Evolutionary conservation across 352 stramenopile genomes (phyloP), one percentile per base, ranked within the genome.

Genomic region (Pythium scleroteichum): DNA sequence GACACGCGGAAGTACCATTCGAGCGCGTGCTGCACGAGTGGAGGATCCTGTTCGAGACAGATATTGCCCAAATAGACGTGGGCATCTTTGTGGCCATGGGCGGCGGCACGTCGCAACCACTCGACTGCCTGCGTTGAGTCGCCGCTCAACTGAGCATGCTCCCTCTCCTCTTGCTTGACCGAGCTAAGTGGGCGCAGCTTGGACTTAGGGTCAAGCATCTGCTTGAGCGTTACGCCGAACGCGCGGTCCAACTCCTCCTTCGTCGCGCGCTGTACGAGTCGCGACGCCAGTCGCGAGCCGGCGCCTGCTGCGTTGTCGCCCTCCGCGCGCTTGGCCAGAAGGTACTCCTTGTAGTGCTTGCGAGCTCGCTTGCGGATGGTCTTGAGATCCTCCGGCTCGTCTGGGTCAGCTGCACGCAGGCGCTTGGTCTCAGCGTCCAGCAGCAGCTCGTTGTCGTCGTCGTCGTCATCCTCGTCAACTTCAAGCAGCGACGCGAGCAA

Each of bases 41-140:
- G 86, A 14, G 86, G 84, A 44, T 93, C 82, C 33, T 95, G 82
- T 24, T 76, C 83, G 29, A 94, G 54, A 53, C 82, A 92, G 23
- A 95, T 59, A 63, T 95, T 95, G 20, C 86, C 86, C 0, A 95
- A 67, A 53, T 90, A 79, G 44, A 94, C 84, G 47, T 88, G 77
- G n/a, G 86, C 86, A 48, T 92, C 81, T 5, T 79, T 78, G 59
- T 94, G 73, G 53, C 72, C 74, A 55, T 88, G 87, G 22, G 89
- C 83, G 16, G 86, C 86, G 0, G 86, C 86, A 35, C 81, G 84
- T 39, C 86, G 84, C 29, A 95, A 64, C 86, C 86, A 95, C 59
- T 93, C 82, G 19, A 95, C 70, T 2, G 78, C 82, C 50, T 89
- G 83, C 8, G 80, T 88, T 39, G 75, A 79, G 58, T 91, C 76